These are phyloP conservation scores for Sphagnum fallax DNA, from an alignment of 228 moss, liverwort and hornwort genomes.

Conservation along the genomic window DNA sequence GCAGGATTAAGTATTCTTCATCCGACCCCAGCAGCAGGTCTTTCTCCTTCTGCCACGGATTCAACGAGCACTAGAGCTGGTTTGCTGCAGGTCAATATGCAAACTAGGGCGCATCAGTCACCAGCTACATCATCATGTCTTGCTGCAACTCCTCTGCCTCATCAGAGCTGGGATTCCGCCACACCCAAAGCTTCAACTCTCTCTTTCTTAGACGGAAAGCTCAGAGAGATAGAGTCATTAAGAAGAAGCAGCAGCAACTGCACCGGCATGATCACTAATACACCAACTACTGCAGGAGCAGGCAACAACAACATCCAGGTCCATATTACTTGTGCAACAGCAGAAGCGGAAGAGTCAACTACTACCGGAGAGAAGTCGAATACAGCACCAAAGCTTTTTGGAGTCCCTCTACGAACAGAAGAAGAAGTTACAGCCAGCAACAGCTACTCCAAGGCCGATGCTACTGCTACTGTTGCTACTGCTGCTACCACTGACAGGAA, in stretches of 20 bases:
- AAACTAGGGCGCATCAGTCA: too few relatives aligned
- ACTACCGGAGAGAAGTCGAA: background rate
- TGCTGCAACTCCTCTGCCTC: background rate
- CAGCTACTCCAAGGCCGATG: too few relatives aligned
- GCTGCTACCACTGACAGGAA: background rate
- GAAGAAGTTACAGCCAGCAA: background rate
- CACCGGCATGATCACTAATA: too few relatives aligned
- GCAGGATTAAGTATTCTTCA: too few relatives aligned
- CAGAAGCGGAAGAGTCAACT: too few relatives aligned
- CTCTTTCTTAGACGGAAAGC: conserved; percentile 27
- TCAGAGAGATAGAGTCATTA: conserved; percentile 50
- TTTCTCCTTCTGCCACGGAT: background rate
- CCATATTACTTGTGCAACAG: too few relatives aligned
- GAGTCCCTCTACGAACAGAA: conserved; percentile 15
- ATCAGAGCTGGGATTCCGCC: conserved; percentile 26
- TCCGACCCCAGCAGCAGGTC: too few relatives aligned
- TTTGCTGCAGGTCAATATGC: background rate
- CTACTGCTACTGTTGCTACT: too few relatives aligned
- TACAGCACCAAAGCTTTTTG: conserved; percentile 51
- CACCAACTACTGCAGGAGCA: too few relatives aligned
- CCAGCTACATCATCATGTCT: background rate
- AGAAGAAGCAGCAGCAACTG: background rate
- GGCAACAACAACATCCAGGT: too few relatives aligned
- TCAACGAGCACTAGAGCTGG: background rate
- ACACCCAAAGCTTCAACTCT: conserved; percentile 47